Evolutionary conservation across 169 alveolate genomes (phyloP).

Genomic region (Besnoitia besnoiti): DNA sequence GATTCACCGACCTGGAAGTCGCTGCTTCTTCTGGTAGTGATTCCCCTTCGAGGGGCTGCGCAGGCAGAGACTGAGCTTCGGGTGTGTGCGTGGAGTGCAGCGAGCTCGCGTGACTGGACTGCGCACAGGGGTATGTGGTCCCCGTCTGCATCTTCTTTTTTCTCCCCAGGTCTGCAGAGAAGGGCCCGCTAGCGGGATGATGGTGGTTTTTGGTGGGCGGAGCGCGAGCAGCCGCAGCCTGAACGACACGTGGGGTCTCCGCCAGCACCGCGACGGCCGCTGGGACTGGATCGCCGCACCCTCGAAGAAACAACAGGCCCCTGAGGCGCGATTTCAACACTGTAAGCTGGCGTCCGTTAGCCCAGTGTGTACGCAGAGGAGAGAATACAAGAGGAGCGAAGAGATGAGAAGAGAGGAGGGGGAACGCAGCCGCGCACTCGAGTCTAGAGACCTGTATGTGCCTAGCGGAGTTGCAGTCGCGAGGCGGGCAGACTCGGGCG

Average conservation of each 20-base stretch:
- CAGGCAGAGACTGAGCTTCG: too few species aligned
- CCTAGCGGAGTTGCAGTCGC: too few species aligned
- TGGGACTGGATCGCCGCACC: conserved; percentile 99
- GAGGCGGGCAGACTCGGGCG: too few species aligned
- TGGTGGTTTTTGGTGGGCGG: conserved; percentile 98
- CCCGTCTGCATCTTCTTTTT: background rate
- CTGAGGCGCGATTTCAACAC: conserved; percentile 94
- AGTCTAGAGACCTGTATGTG: too few species aligned
- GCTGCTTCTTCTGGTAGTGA: too few species aligned
- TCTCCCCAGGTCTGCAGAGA: conserved; percentile 81
- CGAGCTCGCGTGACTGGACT: background rate
- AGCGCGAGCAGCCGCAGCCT: conserved; percentile 92
- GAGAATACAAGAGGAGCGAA: too few species aligned
- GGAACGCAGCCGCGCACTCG: background rate
- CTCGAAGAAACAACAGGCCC: conserved; percentile 84
- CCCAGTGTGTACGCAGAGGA: background rate
- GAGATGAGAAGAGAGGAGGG: background rate
- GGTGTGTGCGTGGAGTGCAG: too few species aligned
- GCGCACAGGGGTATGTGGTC: background rate
- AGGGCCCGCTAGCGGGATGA: conserved; percentile 99
- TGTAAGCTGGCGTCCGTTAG: too few species aligned
- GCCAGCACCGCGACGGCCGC: conserved; percentile 99
- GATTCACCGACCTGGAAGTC: too few species aligned
- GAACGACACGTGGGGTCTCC: conserved; percentile 98
- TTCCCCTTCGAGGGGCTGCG: too few species aligned